These are phyloP conservation scores for Penicillium palitans DNA, from an alignment of 2,329 filamentous ascomycete species.

Conservation along the genomic window DNA sequence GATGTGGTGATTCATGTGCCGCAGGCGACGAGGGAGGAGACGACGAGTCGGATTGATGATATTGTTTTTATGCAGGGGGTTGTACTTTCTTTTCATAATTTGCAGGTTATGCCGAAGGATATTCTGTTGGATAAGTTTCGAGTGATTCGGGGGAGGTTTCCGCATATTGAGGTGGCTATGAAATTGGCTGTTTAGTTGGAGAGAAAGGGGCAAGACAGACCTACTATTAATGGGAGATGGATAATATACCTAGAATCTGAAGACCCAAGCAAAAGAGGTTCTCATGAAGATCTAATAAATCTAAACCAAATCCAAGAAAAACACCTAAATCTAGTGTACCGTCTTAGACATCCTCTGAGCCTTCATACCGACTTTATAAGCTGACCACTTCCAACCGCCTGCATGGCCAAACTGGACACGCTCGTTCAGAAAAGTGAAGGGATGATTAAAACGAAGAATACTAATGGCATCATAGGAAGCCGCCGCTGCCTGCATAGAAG, in stretches of 20 bases:
- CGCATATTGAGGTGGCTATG: slow-evolving; percentile 19
- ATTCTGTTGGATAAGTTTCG: slow-evolving; percentile 48
- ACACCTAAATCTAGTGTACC: no score
- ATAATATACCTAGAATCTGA: background rate
- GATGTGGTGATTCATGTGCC: slow-evolving; percentile 58
- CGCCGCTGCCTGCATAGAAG: no score
- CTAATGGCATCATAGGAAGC: no score
- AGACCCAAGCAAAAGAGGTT: no score
- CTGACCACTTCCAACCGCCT: no score
- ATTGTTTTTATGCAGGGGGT: slow-evolving; percentile 56
- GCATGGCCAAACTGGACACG: no score
- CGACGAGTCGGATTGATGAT: slow-evolving; percentile 53
- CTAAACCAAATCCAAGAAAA: no score
- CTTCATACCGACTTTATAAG: no score
- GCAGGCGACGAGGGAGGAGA: slow-evolving; percentile 48
- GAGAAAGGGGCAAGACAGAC: background rate
- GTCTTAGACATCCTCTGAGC: no score
- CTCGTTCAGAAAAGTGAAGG: no score
- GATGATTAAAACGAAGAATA: no score
- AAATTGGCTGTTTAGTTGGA: slow-evolving; percentile 23
- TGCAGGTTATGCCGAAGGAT: slow-evolving; percentile 49
- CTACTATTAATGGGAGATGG: background rate
- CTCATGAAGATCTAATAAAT: no score
- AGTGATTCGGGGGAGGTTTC: slow-evolving; percentile 27
- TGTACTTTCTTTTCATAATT: slow-evolving; percentile 51